Evolutionary conservation across 331 rosid genomes (phyloP).

Genomic region (Saraca asoca): DNA sequence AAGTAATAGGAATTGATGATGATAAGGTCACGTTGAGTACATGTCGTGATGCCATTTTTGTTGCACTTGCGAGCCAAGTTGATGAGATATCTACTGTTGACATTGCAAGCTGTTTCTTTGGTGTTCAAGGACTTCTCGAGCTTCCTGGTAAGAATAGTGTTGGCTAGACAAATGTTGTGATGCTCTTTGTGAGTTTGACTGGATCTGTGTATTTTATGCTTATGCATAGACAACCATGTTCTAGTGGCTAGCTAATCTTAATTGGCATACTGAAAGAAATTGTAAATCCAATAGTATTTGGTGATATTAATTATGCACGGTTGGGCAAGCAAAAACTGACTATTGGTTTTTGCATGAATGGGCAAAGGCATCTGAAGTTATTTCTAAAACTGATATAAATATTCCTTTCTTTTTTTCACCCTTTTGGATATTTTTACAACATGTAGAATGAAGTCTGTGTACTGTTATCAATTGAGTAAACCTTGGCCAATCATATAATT

Average conservation of each 20-base stretch:
- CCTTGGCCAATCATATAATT: constrained; percentile 28
- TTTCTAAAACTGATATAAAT: constrained; percentile 18
- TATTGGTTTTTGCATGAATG: not conserved
- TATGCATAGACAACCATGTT: no score
- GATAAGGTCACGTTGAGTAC: constrained; percentile 79
- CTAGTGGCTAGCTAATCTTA: not conserved
- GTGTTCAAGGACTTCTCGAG: constrained; percentile 70
- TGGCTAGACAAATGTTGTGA: constrained; percentile 2
- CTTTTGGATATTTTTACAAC: not conserved
- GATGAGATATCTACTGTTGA: constrained; percentile 60
- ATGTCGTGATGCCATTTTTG: constrained; percentile 90
- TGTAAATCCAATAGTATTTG: constrained; percentile 16
- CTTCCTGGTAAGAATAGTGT: constrained; percentile 58
- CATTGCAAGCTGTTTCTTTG: constrained; percentile 90
- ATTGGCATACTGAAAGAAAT: not conserved
- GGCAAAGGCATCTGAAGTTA: not conserved
- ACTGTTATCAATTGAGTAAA: constrained; percentile 20
- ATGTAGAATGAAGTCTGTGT: constrained; percentile 8
- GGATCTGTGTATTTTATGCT: no score
- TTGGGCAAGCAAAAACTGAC: no score
- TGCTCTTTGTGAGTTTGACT: not conserved
- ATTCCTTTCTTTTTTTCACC: not conserved
- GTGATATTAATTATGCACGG: no score
- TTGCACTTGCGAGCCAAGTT: constrained; percentile 82
- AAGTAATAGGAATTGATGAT: constrained; percentile 59